phyloP scores from a whole-genome alignment of 2,329 filamentous ascomycete genomes.

The Colletotrichum costaricense region DNA sequence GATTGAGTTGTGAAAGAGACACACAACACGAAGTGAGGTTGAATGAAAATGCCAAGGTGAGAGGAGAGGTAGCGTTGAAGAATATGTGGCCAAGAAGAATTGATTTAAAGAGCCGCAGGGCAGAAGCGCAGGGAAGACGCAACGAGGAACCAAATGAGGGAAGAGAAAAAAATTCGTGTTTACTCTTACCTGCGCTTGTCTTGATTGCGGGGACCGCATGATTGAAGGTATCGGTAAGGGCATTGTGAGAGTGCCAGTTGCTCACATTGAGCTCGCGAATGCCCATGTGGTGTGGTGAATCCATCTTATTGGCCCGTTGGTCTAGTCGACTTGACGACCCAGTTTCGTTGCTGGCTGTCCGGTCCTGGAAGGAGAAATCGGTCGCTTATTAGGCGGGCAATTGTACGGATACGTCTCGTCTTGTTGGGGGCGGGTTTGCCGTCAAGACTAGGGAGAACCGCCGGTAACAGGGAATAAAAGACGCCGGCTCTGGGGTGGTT shows the following conservation, averaged over 20 bases:
- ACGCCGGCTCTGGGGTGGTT: background rate
- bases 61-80: background rate
- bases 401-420: background rate
- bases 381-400: background rate
- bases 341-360: background rate
- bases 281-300: constrained; percentile 48
- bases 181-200: constrained; percentile 69
- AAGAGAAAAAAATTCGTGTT: background rate
- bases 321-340: background rate
- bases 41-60: background rate
- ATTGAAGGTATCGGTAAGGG: constrained; percentile 65
- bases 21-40: background rate
- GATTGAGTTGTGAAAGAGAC: background rate
- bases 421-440: background rate
- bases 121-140: background rate
- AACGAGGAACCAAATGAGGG: constrained; percentile 26
- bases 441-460: background rate
- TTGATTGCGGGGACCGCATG: constrained; percentile 66
- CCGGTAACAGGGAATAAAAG: background rate
- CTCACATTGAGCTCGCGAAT: constrained; percentile 64
- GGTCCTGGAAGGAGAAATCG: background rate
- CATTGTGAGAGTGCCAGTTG: constrained; percentile 54
- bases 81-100: background rate
- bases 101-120: constrained; percentile 1
- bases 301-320: constrained; percentile 46